Percentiles rank a stretch among this genome's conserved stretches.
Conservation (phyloP, 2,329 filamentous ascomycete genomes). For the Plenodomus biglobosus region DNA sequence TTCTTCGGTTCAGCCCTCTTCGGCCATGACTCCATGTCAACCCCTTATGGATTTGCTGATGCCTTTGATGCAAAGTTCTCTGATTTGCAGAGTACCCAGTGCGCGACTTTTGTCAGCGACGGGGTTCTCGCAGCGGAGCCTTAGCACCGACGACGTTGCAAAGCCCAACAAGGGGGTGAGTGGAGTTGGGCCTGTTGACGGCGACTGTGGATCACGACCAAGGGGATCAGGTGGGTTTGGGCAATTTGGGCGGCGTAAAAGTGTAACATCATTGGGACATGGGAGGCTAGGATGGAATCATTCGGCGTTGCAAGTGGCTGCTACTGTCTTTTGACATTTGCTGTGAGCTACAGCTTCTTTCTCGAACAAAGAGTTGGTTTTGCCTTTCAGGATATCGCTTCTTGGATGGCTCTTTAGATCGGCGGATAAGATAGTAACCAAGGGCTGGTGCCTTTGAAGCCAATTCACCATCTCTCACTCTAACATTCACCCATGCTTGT, state of each 20-base stretch:
- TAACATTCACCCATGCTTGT: background rate
- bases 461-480: conserved; percentile 13
- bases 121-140: conserved; percentile 49
- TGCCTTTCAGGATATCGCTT: conserved; percentile 20
- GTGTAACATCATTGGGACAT: conserved; percentile 22
- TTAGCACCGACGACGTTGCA: conserved; percentile 33
- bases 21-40: conserved; percentile 29
- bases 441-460: conserved; percentile 40
- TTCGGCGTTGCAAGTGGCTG: conserved; percentile 30
- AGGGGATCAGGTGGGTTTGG: conserved; percentile 31
- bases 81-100: conserved; percentile 50
- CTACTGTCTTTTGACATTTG: conserved; percentile 14
- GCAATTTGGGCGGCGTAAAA: conserved; percentile 31
- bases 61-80: conserved; percentile 46
- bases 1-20: conserved; percentile 42
- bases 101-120: conserved; percentile 53
- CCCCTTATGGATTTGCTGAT: conserved; percentile 42
- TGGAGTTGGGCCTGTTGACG: conserved; percentile 26
- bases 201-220: conserved; percentile 28
- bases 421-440: conserved; percentile 36
- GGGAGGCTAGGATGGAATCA: conserved; percentile 18
- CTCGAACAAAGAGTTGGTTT: conserved; percentile 1
- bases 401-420: conserved; percentile 12
- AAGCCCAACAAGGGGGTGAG: conserved; percentile 25
- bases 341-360: conserved; percentile 24